Evolutionary conservation across 2,329 filamentous ascomycete species (phyloP).

Genomic region (Pseudogymnoascus sp.): DNA sequence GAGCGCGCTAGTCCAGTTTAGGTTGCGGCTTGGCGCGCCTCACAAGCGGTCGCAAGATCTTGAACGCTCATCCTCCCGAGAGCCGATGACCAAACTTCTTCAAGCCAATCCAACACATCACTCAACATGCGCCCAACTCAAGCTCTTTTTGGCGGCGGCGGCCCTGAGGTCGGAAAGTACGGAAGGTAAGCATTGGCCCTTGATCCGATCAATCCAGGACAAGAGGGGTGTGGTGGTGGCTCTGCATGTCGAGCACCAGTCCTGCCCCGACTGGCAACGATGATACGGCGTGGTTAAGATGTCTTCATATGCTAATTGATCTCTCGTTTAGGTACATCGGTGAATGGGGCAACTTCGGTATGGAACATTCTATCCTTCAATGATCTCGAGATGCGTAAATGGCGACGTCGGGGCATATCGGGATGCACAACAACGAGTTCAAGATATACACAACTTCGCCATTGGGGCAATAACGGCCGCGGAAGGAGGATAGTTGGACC

Average conservation of each 20-base stretch:
- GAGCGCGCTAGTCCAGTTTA: constrained; percentile 20
- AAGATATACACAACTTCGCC: neutral
- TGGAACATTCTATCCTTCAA: constrained; percentile 15
- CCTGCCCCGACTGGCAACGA: neutral
- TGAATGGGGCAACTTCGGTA: constrained; percentile 28
- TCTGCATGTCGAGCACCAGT: neutral
- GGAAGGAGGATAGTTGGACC: neutral
- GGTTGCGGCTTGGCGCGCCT: constrained; percentile 17
- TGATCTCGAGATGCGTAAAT: neutral
- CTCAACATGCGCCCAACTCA: constrained; percentile 29
- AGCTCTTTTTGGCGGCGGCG: constrained; percentile 25
- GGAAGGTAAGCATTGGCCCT: constrained; percentile 27
- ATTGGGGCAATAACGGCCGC: neutral
- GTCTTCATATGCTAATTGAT: neutral
- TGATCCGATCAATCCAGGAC: neutral
- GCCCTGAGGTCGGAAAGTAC: constrained; percentile 26
- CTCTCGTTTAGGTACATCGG: constrained; percentile 24
- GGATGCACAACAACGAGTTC: neutral
- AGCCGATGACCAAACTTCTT: constrained; percentile 12
- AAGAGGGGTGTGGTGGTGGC: neutral
- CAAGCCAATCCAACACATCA: constrained; percentile 16
- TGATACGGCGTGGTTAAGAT: neutral
- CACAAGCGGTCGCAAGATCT: constrained; percentile 14
- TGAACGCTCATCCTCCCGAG: constrained; percentile 14
- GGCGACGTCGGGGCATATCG: neutral